phyloP scores from a whole-genome alignment of 2,329 filamentous ascomycete genomes.

The Clathrospora elynae region DNA sequence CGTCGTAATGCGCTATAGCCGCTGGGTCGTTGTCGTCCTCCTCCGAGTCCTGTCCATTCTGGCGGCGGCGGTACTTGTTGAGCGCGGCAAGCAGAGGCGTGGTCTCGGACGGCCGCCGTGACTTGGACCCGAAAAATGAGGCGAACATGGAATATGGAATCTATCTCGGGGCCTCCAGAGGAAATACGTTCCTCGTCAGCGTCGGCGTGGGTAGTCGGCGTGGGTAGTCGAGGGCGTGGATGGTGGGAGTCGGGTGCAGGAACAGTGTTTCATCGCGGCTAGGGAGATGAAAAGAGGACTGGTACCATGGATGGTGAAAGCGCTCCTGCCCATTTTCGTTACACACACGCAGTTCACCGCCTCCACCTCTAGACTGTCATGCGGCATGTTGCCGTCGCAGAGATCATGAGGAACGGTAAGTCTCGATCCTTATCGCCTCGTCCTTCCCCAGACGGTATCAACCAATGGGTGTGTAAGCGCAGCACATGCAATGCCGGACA shows the following conservation, averaged over 20 bases:
- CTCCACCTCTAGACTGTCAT: slow-evolving; percentile 13
- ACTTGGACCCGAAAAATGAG: slow-evolving; percentile 43
- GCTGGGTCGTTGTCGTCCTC: slow-evolving; percentile 30
- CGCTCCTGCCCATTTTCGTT: slow-evolving; percentile 16
- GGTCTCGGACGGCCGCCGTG: slow-evolving; percentile 39
- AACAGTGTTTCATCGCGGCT: slow-evolving; percentile 16
- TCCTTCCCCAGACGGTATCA: slow-evolving; percentile 1
- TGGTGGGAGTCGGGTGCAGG: slow-evolving; percentile 8
- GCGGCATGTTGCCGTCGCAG: slow-evolving; percentile 12
- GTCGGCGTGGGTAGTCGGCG: slow-evolving; percentile 14
- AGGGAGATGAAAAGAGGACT: slow-evolving; percentile 14
- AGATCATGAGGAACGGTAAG: slow-evolving; percentile 11
- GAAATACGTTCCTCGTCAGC: slow-evolving; percentile 14
- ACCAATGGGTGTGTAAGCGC: slow-evolving; percentile 8
- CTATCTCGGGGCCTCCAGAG: slow-evolving; percentile 20
- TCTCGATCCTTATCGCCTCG: slow-evolving; percentile 15
- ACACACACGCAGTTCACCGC: slow-evolving; percentile 14
- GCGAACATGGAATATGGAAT: slow-evolving; percentile 50
- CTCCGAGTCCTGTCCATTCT: slow-evolving; percentile 28
- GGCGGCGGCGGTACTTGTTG: slow-evolving; percentile 35
- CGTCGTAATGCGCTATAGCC: slow-evolving; percentile 31
- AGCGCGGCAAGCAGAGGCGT: slow-evolving; percentile 46
- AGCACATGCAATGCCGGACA: slow-evolving; percentile 19
- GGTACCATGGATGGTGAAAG: slow-evolving; percentile 17
- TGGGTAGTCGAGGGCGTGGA: slow-evolving; percentile 2